Base-by-base conservation (phyloP, 345 rosid species). In the Euphorbia peplus region DNA sequence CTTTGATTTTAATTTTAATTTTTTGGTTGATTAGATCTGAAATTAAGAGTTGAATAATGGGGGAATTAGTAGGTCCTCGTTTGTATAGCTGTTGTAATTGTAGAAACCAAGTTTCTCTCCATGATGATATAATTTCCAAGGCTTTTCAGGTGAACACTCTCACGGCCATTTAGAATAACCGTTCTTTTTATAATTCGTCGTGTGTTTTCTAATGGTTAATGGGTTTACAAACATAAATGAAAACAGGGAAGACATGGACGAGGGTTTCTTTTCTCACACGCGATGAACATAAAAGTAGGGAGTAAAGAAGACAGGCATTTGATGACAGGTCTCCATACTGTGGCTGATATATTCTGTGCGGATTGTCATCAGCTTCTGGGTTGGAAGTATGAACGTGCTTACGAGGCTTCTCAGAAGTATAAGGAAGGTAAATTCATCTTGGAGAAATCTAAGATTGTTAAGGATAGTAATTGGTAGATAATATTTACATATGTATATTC, bases 111-210 rank as follows among this genome's bases (percentile, higher is more conserved):
- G 90, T 92, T n/a, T 82, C 95, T 15, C 81, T 90, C 79, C 98
- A 92, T 48, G 92, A 92, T 64, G 96, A 92, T 79, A 80, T 92
- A 67, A 83, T 92, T 76, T 92, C 98, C 22, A 92, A 92, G 84
- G 85, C 91, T 71, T 92, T 92, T 84, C 98, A 92, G 97, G 98
- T 92, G 75, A 75, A 65, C 77, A 68, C 26, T 68, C 4, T n/a
- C n/a, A n/a, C n/a, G n/a, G n/a, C n/a, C n/a, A n/a, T n/a, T n/a
- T n/a, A n/a, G 69, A 50, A 72, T 12, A 69, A 57, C 65, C 66
- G 10, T 19, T 32, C 57, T 29, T 64, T 48, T 44, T 28, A 30
- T 61, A n/a, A n/a, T 61, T 29, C 2, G n/a, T 25, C 18, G 42
- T 30, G 5, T 37, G 48, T 39, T 54, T 21, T 8, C 15, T 22